A percentile compares a stretch with the other conserved stretches of the same genome.
These are phyloP conservation scores for Tolypocladium tundrense DNA, from an alignment of 2,329 filamentous ascomycete genomes.

Conservation along the genomic window DNA sequence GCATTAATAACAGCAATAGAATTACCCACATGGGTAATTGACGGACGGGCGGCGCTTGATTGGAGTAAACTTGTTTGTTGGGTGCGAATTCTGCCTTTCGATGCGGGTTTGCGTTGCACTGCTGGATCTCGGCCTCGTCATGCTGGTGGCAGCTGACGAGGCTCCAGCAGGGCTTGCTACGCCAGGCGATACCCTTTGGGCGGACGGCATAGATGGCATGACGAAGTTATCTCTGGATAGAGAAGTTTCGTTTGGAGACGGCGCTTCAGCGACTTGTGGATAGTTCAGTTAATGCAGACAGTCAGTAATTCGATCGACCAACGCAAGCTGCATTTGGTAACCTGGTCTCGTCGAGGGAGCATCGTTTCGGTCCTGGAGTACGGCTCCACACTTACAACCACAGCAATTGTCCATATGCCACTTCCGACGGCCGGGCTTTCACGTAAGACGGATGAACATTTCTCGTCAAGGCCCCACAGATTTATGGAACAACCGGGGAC, in stretches of 20 bases:
- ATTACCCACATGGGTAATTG: neutral
- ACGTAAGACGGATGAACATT: too few species aligned
- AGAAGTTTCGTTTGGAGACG: neutral
- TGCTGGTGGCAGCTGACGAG: neutral
- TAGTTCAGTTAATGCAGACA: neutral
- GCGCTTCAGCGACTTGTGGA: neutral
- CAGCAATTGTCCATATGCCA: too few species aligned
- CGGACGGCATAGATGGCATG: neutral
- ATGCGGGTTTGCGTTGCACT: neutral
- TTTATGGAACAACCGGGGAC: too few species aligned
- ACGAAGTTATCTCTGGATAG: neutral
- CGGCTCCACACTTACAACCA: too few species aligned
- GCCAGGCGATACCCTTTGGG: neutral
- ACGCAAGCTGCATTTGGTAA: neutral
- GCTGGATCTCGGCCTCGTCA: neutral
- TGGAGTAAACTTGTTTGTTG: neutral
- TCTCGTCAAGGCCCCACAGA: too few species aligned
- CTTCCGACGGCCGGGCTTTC: too few species aligned
- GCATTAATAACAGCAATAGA: constrained; percentile 2
- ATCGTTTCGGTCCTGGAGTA: too few species aligned
- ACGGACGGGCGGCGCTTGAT: neutral
- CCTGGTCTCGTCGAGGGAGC: too few species aligned
- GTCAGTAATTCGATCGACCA: neutral
- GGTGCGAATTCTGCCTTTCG: neutral
- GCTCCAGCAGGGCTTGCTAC: neutral